Base-by-base conservation (phyloP, 192 early-diverging fungal genomes). In the Kickxella alabastrina region DNA sequence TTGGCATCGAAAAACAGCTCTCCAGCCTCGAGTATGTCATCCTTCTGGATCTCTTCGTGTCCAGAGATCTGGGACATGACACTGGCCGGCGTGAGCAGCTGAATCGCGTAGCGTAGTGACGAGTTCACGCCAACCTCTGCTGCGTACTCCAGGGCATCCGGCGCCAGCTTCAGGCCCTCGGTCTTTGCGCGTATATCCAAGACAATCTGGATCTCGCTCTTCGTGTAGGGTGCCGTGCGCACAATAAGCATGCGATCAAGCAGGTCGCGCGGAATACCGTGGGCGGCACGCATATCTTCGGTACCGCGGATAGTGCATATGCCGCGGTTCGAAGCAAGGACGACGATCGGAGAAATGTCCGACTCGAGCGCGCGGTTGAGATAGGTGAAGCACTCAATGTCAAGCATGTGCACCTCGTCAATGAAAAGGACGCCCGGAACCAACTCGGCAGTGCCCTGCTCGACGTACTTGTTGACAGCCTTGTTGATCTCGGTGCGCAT, bases 321-420 rank as follows among this genome's bases (percentile, higher is more conserved):
- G 37, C 94, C 94, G 46, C 94, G 85, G 75, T 99, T 99, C 19
- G 95, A 95, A 4, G 97, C 97, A 73, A 99, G 87, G 40, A 99
- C 87, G 12, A 99, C 97, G 62, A 99, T 95, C 17, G 97, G 97
- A 9, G 92, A 89, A 25, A 99, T 81, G 26, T 89, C 82, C 1
- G 92, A 94, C 71, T 99, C 97, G 19, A 99, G 79, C 22, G 97
- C 97, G 31, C 95, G 91, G 80, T 97, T 99, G 49, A 99, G 79
- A 61, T 96, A 99, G 2, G 97, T 97, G 63, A 99, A 99, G 78
- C 94, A 99, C 68, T 99, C 97, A 62, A 99, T 94, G 75, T 99
- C 97, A 19, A 99, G 82, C 91, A 99, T 97, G 65, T 99, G 97
- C 13, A 97, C 95, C 77, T 98, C 97, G 72, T 99, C 97, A 59